Conservation (phyloP, 352 stramenopile genomes). For the Stephanocyclus meneghinianus region DNA sequence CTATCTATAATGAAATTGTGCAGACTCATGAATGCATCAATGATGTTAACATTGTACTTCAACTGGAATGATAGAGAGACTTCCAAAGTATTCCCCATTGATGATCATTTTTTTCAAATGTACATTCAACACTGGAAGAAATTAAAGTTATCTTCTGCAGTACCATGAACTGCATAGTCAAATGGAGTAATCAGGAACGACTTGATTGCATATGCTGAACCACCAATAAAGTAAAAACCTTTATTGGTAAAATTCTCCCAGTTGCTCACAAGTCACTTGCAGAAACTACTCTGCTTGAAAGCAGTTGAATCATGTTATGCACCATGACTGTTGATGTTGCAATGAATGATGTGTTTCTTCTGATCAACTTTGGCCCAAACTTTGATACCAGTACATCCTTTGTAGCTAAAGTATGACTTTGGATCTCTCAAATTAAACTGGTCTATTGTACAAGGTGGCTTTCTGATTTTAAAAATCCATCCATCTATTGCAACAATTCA, state of each 20-base stretch:
- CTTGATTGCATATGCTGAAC: conserved; percentile 34
- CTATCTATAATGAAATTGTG: conserved; percentile 44
- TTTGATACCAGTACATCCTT: conserved; percentile 34
- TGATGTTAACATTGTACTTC: conserved; percentile 21
- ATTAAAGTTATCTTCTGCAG: conserved; percentile 37
- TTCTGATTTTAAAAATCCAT: conserved; percentile 9
- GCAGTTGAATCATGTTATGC: conserved; percentile 46
- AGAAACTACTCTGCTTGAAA: conserved; percentile 34
- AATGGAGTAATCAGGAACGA: conserved; percentile 40
- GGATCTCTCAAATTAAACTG: not conserved
- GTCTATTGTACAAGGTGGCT: conserved; percentile 4
- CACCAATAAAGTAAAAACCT: conserved; percentile 38
- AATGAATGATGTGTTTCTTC: conserved; percentile 26
- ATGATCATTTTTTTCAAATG: conserved; percentile 35
- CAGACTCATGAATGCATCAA: conserved; percentile 37
- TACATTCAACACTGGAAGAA: conserved; percentile 43
- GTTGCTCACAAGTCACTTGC: conserved; percentile 20
- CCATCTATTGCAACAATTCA: conserved; percentile 13
- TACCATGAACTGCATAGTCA: conserved; percentile 38
- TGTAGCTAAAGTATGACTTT: conserved; percentile 30
- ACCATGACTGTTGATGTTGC: conserved; percentile 13
- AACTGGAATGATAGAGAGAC: conserved; percentile 14
- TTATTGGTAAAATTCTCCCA: conserved; percentile 4
- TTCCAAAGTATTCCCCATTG: conserved; percentile 36
- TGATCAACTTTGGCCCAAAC: conserved; percentile 28